Base-by-base conservation (phyloP, 768 basidiomycete species). In the Mycena galericulata region DNA sequence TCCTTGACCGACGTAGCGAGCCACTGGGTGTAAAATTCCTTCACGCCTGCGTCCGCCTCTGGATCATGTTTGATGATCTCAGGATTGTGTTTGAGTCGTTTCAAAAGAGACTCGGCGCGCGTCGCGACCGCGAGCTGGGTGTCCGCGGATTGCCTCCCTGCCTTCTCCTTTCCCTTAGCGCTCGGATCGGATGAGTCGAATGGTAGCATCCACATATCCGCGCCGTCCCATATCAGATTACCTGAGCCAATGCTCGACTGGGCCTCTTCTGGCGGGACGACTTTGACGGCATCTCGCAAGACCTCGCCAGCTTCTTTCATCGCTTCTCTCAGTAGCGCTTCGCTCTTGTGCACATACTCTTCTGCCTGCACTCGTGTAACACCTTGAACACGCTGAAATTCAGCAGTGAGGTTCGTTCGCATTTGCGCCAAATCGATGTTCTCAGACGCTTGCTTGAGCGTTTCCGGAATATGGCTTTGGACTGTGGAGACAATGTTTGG, bases 201-300 rank as follows among this genome's bases (percentile, higher is more conserved):
- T 11, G 87, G 94, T 65, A 96, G 75, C 82, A 91, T 89, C 91
- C 95, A 96, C 76, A 96, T 87, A 78, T 97, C 95, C 34, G 90
- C 81, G 1, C 95, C 96, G 76, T 97, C 96, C 95, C 95, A 97
- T 46, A 88, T 75, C 34, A 74, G 69, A 2, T 79, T 74, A 32
- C 68, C 72, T 26, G 75, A 66, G 30, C 49, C 66, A 65, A 41
- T 15, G 46, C 68, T 54, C 17, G 75, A 26, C 9, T 72, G 76
- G 0, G 75, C 80, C 47, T 86, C 86, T 40, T 92, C 90, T 1
- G 96, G 96, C 0, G 96, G 97, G 17, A 98, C 84, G 56, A 98
- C 92, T 78, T 96, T 97, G 73, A 98, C 95, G 14, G 94, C 95
- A 55, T 98, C 96, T 58, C 86, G 89, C 12, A 97, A 81, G 18